Evolutionary conservation across 1,284 basidiomycete genomes (phyloP).

Genomic region (Sanguinoderma infundibulare): DNA sequence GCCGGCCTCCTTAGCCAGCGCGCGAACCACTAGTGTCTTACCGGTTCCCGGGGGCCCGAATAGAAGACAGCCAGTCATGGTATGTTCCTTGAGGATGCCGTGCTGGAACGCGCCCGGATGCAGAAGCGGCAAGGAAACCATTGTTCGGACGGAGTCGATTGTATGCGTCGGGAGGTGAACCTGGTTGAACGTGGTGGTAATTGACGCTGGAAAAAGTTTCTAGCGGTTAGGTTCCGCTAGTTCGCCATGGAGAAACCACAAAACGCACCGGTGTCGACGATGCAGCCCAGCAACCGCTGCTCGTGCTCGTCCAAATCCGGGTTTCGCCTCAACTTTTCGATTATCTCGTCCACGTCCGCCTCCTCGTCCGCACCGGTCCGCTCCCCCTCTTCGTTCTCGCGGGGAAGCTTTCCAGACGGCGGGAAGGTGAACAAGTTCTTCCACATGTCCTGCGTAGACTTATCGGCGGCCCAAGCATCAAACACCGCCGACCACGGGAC

Average conservation of each 20-base stretch:
- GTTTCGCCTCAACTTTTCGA: constrained; percentile 77
- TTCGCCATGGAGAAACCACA: constrained; percentile 15
- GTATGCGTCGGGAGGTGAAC: constrained; percentile 89
- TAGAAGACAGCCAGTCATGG: constrained; percentile 86
- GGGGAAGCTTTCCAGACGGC: constrained; percentile 38
- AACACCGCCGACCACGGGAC: constrained; percentile 69
- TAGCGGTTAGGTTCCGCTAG: constrained; percentile 19
- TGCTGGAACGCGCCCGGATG: constrained; percentile 90
- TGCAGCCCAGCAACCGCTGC: constrained; percentile 77
- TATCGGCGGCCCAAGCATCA: constrained; percentile 63
- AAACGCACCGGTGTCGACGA: constrained; percentile 76
- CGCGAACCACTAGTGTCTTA: constrained; percentile 89
- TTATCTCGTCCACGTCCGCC: constrained; percentile 64
- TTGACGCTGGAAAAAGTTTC: constrained; percentile 49
- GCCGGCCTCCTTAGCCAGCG: constrained; percentile 90
- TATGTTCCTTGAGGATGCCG: constrained; percentile 90
- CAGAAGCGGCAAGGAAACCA: constrained; percentile 90
- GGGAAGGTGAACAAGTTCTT: constrained; percentile 58
- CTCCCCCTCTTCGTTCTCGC: constrained; percentile 45
- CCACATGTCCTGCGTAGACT: constrained; percentile 52
- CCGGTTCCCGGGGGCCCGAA: constrained; percentile 94
- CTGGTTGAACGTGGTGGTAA: constrained; percentile 84
- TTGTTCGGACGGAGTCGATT: constrained; percentile 86
- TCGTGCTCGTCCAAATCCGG: constrained; percentile 79
- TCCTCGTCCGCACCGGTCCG: constrained; percentile 40